These are phyloP conservation scores for Amanita subjunquillea DNA, from an alignment of 768 basidiomycete species.

Conservation along the genomic window DNA sequence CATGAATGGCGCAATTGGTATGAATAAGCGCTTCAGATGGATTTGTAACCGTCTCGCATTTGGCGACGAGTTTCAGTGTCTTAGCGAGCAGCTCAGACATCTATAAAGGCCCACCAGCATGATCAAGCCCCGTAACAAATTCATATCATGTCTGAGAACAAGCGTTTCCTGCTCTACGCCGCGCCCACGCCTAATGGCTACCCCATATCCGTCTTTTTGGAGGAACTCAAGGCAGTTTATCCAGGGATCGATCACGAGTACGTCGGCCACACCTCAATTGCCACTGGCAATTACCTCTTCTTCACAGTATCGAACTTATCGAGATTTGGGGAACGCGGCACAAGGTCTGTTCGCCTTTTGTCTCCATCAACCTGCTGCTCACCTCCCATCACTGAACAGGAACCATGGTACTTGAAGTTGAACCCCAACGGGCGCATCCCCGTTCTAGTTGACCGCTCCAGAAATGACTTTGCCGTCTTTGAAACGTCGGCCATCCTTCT, in stretches of 20 bases:
- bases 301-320: background rate
- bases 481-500: constrained; percentile 78
- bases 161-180: constrained; percentile 28
- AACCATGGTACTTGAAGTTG: constrained; percentile 66
- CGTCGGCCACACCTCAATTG: background rate
- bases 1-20: no score
- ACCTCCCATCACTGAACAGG: constrained; percentile 15
- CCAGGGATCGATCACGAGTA: constrained; percentile 15
- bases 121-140: no score
- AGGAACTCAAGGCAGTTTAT: constrained; percentile 45
- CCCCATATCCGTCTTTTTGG: constrained; percentile 38
- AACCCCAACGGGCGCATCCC: constrained; percentile 74
- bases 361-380: background rate
- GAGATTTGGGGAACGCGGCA: constrained; percentile 40
- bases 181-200: constrained; percentile 39
- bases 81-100: no score
- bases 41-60: no score
- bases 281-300: background rate
- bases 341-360: background rate
- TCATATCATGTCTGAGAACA: constrained; percentile 1
- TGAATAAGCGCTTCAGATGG: no score
- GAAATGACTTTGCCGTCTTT: constrained; percentile 57
- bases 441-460: constrained; percentile 48
- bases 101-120: no score
- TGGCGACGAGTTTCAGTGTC: no score